Evolutionary conservation across 345 rosid genomes (phyloP), one percentile per base, ranked within the genome.

Genomic region (Boechera stricta): DNA sequence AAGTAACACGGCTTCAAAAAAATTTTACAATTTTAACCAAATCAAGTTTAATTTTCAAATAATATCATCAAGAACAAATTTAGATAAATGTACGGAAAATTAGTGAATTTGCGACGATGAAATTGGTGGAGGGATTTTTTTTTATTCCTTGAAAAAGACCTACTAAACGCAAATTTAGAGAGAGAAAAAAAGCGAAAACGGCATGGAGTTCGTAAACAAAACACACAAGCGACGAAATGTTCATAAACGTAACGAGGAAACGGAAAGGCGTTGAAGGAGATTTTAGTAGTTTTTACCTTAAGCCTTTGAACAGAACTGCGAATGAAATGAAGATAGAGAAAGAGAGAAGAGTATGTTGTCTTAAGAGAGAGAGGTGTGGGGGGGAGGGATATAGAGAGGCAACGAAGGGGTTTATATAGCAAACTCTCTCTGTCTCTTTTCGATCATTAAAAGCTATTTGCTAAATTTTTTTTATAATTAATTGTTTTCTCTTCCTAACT

Each of bases 361-460:
- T 10, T 12, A 11, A 39, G 56, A 73, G 70, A 52, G 66, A 79
- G 72, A n/a, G 55, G 79, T 64, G 76, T 28, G 67, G 6, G 72
- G 78, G 78, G 82, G 82, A 79, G 48, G 76, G 72, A 74, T 47
- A 1, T 5, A 79, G 67, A 64, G 72, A 69, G 35, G 53, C 67
- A 24, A 28, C 10, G 56, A 57, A 64, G 4, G 9, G 51, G 82
- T 69, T 63, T 79, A 49, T 63, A 79, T 79, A 79, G 78, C 39
- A 36, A 79, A 67, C 10, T 73, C 44, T 60, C 18, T 51, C 2
- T 74, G 82, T 54, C 82, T 73, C 78, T 79, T 73, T 73, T 67
- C 31, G 64, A 67, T 73, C 82, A 32, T 54, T 67, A 79, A 79
- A 79, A 68, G 82, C 59, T 79, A 79, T 48, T 73, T 52, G 64